phyloP scores from a whole-genome alignment of 164 flowering plant genomes.

The Aristolochia fimbriata region DNA sequence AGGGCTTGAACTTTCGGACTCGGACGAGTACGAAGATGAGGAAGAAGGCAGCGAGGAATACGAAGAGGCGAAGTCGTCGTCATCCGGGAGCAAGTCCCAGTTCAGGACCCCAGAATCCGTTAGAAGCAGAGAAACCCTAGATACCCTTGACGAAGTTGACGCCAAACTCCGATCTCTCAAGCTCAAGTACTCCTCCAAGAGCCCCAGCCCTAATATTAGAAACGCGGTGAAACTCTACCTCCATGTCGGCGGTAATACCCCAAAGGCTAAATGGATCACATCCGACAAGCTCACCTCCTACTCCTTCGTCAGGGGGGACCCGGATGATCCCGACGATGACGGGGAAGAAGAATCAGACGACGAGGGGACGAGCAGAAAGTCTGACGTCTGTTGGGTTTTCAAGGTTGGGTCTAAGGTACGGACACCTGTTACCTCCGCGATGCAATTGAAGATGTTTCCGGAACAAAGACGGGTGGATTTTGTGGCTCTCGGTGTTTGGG shows the following conservation, averaged over 20 bases:
- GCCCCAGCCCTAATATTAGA: slow-evolving; percentile 28
- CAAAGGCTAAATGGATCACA: slow-evolving; percentile 65
- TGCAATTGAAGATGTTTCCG: slow-evolving; percentile 55
- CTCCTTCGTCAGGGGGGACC: slow-evolving; percentile 28
- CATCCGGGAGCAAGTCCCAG: neutral
- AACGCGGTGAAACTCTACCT: slow-evolving; percentile 70
- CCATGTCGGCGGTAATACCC: slow-evolving; percentile 53
- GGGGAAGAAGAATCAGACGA: slow-evolving; percentile 15
- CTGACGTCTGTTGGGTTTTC: slow-evolving; percentile 39
- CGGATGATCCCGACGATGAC: slow-evolving; percentile 2
- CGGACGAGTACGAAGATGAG: slow-evolving; percentile 5
- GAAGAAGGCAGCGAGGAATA: neutral
- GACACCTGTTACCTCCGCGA: slow-evolving; percentile 27
- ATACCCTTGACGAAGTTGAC: slow-evolving; percentile 58
- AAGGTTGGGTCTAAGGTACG: slow-evolving; percentile 43
- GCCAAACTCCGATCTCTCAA: slow-evolving; percentile 58
- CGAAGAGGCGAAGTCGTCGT: neutral
- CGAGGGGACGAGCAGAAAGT: slow-evolving; percentile 25
- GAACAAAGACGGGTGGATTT: slow-evolving; percentile 70
- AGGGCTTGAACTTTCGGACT: slow-evolving; percentile 8
- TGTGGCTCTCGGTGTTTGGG: slow-evolving; percentile 62
- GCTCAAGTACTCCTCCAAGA: slow-evolving; percentile 58
- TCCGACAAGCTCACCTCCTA: slow-evolving; percentile 61
- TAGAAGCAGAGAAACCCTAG: neutral
- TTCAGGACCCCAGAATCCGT: neutral